phyloP scores from a whole-genome alignment of 1,139 yeast species.

The Candida mesenterica region DNA sequence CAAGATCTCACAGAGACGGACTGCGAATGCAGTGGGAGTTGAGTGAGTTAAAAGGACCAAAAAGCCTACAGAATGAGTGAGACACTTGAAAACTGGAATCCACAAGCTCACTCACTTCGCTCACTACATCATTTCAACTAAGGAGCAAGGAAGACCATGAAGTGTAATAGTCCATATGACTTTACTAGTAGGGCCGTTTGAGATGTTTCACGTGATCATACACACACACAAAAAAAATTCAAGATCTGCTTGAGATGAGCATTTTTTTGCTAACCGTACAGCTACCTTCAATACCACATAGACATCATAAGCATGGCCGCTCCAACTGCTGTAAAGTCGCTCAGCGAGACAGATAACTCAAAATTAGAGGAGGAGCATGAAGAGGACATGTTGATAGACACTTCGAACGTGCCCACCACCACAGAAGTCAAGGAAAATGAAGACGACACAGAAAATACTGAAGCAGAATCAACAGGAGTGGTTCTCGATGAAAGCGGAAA shows the following conservation, averaged over 20 bases:
- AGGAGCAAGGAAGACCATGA: too few relatives aligned
- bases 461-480: slow-evolving; percentile 46
- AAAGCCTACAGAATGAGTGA: too few relatives aligned
- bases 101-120: too few relatives aligned
- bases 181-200: too few relatives aligned
- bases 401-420: slow-evolving; percentile 37
- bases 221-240: neutral
- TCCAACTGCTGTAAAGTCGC: slow-evolving; percentile 58
- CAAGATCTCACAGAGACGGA: too few relatives aligned
- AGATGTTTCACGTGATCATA: slow-evolving; percentile 4
- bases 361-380: slow-evolving; percentile 16
- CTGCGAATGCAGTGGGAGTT: too few relatives aligned
- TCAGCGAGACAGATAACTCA: slow-evolving; percentile 6
- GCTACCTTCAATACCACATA: too few relatives aligned
- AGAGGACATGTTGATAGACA: slow-evolving; percentile 66
- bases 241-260: slow-evolving; percentile 7
- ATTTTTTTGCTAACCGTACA: neutral
- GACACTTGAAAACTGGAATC: too few relatives aligned
- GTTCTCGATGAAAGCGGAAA: slow-evolving; percentile 85
- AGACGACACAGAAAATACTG: slow-evolving; percentile 15
- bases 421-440: slow-evolving; percentile 21
- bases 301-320: slow-evolving; percentile 66
- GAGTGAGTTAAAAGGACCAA: too few relatives aligned
- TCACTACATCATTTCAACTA: too few relatives aligned
- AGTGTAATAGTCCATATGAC: too few relatives aligned